Percentiles rank a stretch among this genome's conserved stretches.
Evolutionary conservation across 176 grass and related monocot genomes (phyloP).

Genomic region (Secale cereale): DNA sequence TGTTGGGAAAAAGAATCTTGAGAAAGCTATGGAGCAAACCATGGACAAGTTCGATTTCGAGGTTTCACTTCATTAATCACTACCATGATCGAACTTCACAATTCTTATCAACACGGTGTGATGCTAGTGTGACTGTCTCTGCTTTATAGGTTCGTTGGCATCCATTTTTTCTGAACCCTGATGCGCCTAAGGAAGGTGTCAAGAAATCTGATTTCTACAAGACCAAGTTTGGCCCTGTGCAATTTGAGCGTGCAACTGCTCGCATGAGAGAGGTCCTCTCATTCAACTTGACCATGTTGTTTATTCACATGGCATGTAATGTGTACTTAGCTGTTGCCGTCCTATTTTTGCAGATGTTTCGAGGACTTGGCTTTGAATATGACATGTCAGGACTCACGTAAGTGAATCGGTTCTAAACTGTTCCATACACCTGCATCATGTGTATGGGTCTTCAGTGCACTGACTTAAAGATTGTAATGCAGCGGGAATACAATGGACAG

Average conservation of each 20-base stretch:
- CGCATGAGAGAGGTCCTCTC: slow-evolving; percentile 65
- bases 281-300: background rate
- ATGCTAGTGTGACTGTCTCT: background rate
- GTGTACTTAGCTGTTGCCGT: slow-evolving; percentile 5
- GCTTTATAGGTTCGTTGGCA: slow-evolving; percentile 78
- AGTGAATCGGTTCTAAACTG: slow-evolving; percentile 33
- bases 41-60: slow-evolving; percentile 82
- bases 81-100: background rate
- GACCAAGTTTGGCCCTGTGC: slow-evolving; percentile 63
- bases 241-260: slow-evolving; percentile 63
- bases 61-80: slow-evolving; percentile 39
- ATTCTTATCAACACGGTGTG: background rate
- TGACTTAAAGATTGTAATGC: slow-evolving; percentile 36
- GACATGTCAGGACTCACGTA: slow-evolving; percentile 83
- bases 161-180: slow-evolving; percentile 78
- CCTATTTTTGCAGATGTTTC: slow-evolving; percentile 61
- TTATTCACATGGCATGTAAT: slow-evolving; percentile 4
- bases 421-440: background rate
- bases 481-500: slow-evolving; percentile 89
- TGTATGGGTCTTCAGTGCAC: background rate
- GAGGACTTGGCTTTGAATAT: slow-evolving; percentile 77
- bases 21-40: slow-evolving; percentile 76
- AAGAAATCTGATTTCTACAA: slow-evolving; percentile 70
- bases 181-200: slow-evolving; percentile 82
- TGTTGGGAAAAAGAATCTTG: slow-evolving; percentile 82